Evolutionary conservation across 352 stramenopile species (phyloP).

Genomic region (Hyaloperonospora arabidopsidis): DNA sequence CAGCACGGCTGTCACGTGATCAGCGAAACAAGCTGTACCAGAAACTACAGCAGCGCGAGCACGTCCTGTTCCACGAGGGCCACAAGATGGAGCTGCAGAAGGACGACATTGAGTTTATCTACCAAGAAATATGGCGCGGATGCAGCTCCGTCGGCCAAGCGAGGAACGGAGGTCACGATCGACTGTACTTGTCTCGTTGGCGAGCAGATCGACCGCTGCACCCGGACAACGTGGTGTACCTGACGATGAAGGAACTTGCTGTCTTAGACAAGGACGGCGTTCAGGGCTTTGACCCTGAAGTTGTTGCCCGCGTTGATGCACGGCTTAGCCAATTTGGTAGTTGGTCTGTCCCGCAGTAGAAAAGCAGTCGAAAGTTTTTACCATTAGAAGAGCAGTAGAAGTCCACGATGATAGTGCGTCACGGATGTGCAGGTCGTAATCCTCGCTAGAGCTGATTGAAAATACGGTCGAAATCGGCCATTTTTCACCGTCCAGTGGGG

Average conservation of each 20-base stretch:
- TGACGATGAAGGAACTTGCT: constrained; percentile 73
- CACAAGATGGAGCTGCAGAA: constrained; percentile 65
- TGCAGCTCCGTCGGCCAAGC: constrained; percentile 61
- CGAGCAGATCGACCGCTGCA: constrained; percentile 50
- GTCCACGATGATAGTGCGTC: no score
- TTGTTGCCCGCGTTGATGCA: constrained; percentile 60
- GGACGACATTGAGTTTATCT: constrained; percentile 85
- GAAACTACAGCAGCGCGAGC: constrained; percentile 73
- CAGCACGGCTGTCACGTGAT: constrained; percentile 67
- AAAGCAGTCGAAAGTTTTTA: neutral
- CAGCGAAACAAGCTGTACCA: constrained; percentile 84
- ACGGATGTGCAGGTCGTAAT: no score
- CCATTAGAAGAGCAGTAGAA: no score
- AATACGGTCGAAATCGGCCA: no score
- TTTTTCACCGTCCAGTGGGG: no score
- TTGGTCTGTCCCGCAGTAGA: constrained; percentile 34
- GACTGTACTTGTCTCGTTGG: constrained; percentile 83
- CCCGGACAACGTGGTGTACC: constrained; percentile 83
- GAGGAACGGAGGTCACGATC: constrained; percentile 65
- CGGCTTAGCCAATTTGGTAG: constrained; percentile 52
- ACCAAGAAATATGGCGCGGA: constrained; percentile 79
- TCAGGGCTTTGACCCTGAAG: constrained; percentile 58
- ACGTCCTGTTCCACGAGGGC: constrained; percentile 44
- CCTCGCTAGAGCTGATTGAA: no score
- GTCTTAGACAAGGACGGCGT: constrained; percentile 51